These are phyloP conservation scores for Theobroma grandiflorum DNA, from an alignment of 441 rosid genomes.

Conservation along the genomic window DNA sequence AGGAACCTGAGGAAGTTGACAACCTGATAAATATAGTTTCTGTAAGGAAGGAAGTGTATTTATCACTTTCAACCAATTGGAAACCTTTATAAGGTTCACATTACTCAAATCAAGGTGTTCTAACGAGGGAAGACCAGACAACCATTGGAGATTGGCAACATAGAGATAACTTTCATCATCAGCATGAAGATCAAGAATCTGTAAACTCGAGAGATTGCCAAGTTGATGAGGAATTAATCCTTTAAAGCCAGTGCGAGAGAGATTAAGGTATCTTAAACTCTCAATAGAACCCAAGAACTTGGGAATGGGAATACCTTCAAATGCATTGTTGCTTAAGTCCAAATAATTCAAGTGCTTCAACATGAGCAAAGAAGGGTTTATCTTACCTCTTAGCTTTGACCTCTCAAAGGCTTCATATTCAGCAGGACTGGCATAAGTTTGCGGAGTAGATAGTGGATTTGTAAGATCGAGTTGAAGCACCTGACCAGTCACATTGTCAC, in stretches of 20 bases:
- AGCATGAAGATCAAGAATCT: constrained; percentile 17
- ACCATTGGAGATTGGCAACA: constrained; percentile 18
- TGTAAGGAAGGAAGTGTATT: constrained; percentile 2
- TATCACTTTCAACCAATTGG: constrained; percentile 17
- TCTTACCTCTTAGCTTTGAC: constrained; percentile 17
- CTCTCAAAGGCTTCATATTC: constrained; percentile 1
- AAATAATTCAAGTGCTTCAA: constrained; percentile 13
- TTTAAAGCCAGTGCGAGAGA: constrained; percentile 6
- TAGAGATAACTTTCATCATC: not conserved
- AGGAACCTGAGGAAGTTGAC: not conserved
- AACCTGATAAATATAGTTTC: not conserved
- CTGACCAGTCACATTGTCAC: constrained; percentile 27
- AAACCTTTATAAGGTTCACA: not conserved
- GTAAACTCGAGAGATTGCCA: constrained; percentile 26
- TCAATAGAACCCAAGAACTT: constrained; percentile 9
- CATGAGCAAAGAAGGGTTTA: constrained; percentile 20
- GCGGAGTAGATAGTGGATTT: not conserved
- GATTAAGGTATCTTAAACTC: constrained; percentile 23
- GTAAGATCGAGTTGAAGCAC: constrained; percentile 29
- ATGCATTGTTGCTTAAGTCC: not conserved
- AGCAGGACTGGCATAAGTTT: too few relatives aligned
- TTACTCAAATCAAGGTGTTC: constrained; percentile 21
- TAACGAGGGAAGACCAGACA: constrained; percentile 20
- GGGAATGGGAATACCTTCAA: constrained; percentile 21
- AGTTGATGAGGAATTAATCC: constrained; percentile 27